Conservation (phyloP, 192 early-diverging fungal genomes). For the Umbelopsis vinacea region DNA sequence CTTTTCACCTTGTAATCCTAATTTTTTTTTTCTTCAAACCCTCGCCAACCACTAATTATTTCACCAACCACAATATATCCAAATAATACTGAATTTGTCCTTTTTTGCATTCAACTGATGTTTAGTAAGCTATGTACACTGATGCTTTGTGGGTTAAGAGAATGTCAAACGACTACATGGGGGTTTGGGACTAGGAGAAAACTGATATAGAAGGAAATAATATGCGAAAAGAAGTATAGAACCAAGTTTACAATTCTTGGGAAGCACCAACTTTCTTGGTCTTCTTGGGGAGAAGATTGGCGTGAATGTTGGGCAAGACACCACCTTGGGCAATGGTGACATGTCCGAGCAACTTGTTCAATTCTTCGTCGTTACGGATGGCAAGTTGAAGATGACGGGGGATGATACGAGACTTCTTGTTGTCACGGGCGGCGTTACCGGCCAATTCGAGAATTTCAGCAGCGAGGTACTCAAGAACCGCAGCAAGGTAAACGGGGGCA, state of each 20-base stretch:
- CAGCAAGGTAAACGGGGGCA: slow-evolving; percentile 90
- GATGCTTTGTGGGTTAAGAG: slow-evolving; percentile 21
- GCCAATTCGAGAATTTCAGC: slow-evolving; percentile 93
- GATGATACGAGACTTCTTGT: slow-evolving; percentile 91
- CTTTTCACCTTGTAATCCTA: not conserved
- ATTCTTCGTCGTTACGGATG: slow-evolving; percentile 92
- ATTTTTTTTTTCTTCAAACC: not conserved
- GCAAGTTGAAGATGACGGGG: slow-evolving; percentile 89
- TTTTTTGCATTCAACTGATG: slow-evolving; percentile 21
- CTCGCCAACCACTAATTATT: not conserved
- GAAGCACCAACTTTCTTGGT: slow-evolving; percentile 43
- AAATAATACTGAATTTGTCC: not conserved
- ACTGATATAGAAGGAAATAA: slow-evolving; percentile 24
- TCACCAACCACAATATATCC: not conserved
- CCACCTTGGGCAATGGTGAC: slow-evolving; percentile 93
- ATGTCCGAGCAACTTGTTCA: slow-evolving; percentile 89
- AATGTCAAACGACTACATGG: slow-evolving; percentile 6
- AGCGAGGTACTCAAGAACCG: slow-evolving; percentile 89
- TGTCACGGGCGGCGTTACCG: slow-evolving; percentile 89
- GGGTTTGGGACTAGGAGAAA: slow-evolving; percentile 7
- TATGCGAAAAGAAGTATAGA: slow-evolving; percentile 8
- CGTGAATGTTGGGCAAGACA: slow-evolving; percentile 80
- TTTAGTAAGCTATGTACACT: slow-evolving; percentile 24
- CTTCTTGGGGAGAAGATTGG: slow-evolving; percentile 70
- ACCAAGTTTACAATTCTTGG: slow-evolving; percentile 43